Conservation (phyloP, 306 rosid genomes). For the Styphnolobium japonicum region DNA sequence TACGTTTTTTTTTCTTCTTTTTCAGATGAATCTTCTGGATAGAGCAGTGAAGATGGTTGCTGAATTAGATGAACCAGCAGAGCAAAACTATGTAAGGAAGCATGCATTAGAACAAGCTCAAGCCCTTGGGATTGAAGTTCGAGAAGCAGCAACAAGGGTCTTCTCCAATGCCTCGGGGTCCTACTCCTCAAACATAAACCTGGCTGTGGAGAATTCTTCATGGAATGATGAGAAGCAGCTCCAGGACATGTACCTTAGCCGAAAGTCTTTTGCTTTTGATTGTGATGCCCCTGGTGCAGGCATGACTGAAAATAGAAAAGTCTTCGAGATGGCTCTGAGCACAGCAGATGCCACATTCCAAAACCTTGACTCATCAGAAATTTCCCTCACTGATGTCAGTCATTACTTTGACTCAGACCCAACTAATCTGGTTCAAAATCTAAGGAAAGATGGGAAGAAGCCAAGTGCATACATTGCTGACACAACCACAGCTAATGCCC, state of each 20-base stretch:
- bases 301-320: conserved; percentile 87
- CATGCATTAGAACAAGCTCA: conserved; percentile 91
- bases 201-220: conserved; percentile 94
- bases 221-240: conserved; percentile 99
- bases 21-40: conserved; percentile 94
- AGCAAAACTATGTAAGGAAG: conserved; percentile 79
- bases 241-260: conserved; percentile 96
- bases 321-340: conserved; percentile 97
- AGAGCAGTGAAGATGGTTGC: conserved; percentile 99
- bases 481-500: conserved; percentile 98
- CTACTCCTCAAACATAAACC: conserved; percentile 92
- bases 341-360: conserved; percentile 99
- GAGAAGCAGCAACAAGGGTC: conserved; percentile 95
- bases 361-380: conserved; percentile 94
- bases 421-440: conserved; percentile 87
- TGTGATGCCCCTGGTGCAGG: conserved; percentile 92
- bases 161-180: conserved; percentile 99
- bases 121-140: conserved; percentile 74
- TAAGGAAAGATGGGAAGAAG: conserved; percentile 97
- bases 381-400: conserved; percentile 97
- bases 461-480: conserved; percentile 97
- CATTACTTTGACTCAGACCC: conserved; percentile 99
- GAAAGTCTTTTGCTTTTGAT: conserved; percentile 92
- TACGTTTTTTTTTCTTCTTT: neutral
- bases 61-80: conserved; percentile 87